These are phyloP conservation scores for Aspergillus vadensis DNA, from an alignment of 2,329 filamentous ascomycete species.

Conservation along the genomic window DNA sequence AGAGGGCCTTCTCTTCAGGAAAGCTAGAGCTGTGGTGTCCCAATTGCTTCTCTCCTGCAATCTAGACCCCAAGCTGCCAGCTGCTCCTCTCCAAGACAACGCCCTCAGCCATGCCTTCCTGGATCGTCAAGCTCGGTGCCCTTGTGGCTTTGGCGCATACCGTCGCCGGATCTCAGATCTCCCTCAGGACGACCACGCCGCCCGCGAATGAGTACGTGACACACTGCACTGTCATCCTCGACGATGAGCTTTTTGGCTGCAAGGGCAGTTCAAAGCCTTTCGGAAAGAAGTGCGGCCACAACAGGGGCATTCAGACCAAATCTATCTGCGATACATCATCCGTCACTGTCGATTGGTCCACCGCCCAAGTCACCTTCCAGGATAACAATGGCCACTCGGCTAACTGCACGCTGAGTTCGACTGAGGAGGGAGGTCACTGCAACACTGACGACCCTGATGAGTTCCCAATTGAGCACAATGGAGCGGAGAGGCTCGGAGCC, in stretches of 20 bases:
- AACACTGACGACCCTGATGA: slow-evolving; percentile 15
- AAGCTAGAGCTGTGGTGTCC: background rate
- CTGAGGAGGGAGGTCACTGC: slow-evolving; percentile 12
- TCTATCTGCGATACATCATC: slow-evolving; percentile 10
- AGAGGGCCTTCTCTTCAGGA: background rate
- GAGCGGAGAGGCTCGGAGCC: slow-evolving; percentile 4
- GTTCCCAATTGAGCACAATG: slow-evolving; percentile 10
- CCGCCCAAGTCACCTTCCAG: slow-evolving; percentile 13
- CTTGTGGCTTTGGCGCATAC: slow-evolving; percentile 17
- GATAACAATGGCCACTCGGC: slow-evolving; percentile 9
- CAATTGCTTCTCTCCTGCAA: background rate
- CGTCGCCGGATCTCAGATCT: slow-evolving; percentile 15
- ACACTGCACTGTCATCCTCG: slow-evolving; percentile 21
- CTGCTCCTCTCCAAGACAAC: background rate
- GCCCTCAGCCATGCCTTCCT: slow-evolving; percentile 10
- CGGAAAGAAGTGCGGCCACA: slow-evolving; percentile 25
- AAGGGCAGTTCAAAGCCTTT: slow-evolving; percentile 19
- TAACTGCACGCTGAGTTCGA: slow-evolving; percentile 19
- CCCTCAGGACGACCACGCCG: slow-evolving; percentile 18
- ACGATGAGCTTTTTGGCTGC: slow-evolving; percentile 20
- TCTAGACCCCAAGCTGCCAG: background rate
- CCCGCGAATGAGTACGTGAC: slow-evolving; percentile 16
- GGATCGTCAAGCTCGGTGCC: slow-evolving; percentile 18
- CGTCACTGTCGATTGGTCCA: slow-evolving; percentile 17
- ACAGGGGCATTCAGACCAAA: slow-evolving; percentile 24